phyloP scores from a whole-genome alignment of 106 monocot species.

The Acorus calamus region DNA sequence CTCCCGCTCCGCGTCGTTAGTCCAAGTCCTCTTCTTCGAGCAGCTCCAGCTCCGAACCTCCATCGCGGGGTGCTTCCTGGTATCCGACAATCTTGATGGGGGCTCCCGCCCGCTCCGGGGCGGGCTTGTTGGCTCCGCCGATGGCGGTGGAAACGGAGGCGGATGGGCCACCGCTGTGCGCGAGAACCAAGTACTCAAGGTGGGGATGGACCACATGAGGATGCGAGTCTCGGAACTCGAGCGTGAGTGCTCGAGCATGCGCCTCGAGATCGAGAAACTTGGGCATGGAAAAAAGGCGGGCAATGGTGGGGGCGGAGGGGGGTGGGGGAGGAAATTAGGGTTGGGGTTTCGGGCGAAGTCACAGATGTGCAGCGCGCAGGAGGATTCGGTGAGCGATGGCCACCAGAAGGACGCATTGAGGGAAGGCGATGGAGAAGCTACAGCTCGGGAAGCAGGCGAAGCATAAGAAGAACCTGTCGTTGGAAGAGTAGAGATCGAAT shows the following conservation, averaged over 20 bases:
- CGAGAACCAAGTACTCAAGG: constrained; percentile 22
- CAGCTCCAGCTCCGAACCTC: constrained; percentile 63
- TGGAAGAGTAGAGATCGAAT: neutral
- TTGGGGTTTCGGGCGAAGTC: constrained; percentile 13
- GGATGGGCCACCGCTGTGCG: constrained; percentile 1
- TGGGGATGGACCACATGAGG: constrained; percentile 36
- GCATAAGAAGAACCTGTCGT: constrained; percentile 11
- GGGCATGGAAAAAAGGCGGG: constrained; percentile 9
- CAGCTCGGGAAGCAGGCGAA: constrained; percentile 8
- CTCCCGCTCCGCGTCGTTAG: constrained; percentile 57
- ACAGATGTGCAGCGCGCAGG: constrained; percentile 24
- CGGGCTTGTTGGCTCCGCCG: constrained; percentile 12
- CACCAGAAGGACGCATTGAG: neutral
- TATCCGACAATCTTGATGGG: constrained; percentile 51
- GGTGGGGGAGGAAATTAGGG: constrained; percentile 1
- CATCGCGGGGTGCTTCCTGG: constrained; percentile 53
- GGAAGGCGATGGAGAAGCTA: constrained; percentile 6
- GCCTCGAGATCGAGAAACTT: constrained; percentile 48
- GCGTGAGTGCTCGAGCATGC: constrained; percentile 47
- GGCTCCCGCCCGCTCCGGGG: constrained; percentile 31
- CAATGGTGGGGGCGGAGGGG: constrained; percentile 17
- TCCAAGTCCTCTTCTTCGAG: constrained; percentile 83
- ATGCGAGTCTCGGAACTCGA: constrained; percentile 47
- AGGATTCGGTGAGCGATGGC: constrained; percentile 9
- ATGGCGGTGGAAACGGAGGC: constrained; percentile 6